Evolutionary conservation across 805 yeast genomes (phyloP), one percentile per base, ranked within the genome.

Genomic region (Candida oleophila): DNA sequence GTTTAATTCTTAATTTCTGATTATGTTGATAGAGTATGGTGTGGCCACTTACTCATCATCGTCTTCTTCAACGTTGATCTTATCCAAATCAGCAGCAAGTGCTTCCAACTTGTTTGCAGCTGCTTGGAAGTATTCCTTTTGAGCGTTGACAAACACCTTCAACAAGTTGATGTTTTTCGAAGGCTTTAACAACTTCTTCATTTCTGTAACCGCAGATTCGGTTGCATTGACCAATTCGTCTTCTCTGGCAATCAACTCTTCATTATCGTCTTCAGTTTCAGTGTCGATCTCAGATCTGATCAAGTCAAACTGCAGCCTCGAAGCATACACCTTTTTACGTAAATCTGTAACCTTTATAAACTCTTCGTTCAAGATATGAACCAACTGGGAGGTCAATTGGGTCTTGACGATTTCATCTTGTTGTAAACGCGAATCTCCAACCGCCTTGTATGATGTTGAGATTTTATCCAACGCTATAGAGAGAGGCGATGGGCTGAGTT

Each of bases 181-280:
- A 20, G 91, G 89, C 50, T 77, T 80, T 53, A 87, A 80, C 46
- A 87, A 71, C 53, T 76, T 80, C 63, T 85, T 82, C 94, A 87
- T 86, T 45, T 82, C 81, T 55, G 81, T 79, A n/a, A 86, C 94
- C 0, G 96, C 94, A 22, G 76, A 69, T 47, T 86, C 85, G 3
- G 90, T 87, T 21, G 89, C 88, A 54, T 83, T 79, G 32, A 87
- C 94, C 53, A 87, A 78, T 51, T 85, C 92, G 60, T 87, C 96
- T 64, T 87, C 96, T 49, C 74, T 73, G 15, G 69, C 61, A 49
- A 81, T 83, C 53, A 80, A 67, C 45, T 77, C 80, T 52, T 74
- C 76, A 49, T 71, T 69, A 53, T 82, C 74, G 37, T 69, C 72
- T 44, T 80, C 86, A 18, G 77, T 65, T 38, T 73, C 74, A 11